These are phyloP conservation scores for Dactylellina leptospora DNA, from an alignment of 2,329 filamentous ascomycete species.

Conservation along the genomic window DNA sequence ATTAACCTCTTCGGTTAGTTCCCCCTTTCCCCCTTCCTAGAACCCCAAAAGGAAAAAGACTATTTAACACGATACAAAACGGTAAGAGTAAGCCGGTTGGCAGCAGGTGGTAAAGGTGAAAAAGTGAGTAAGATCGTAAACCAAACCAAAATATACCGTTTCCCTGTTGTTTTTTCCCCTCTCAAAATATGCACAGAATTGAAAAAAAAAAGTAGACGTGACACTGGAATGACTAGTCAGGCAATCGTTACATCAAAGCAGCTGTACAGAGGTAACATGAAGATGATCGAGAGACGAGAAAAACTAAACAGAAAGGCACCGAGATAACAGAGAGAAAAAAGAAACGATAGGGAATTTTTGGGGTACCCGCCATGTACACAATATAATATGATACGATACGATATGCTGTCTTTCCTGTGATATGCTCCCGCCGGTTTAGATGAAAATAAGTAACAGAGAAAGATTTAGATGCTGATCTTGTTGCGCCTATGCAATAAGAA, in stretches of 20 bases:
- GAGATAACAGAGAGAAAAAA: constrained; percentile 8
- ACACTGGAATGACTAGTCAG: constrained; percentile 32
- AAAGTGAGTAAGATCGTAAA: neutral
- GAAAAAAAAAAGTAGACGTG: constrained; percentile 10
- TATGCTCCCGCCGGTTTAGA: constrained; percentile 33
- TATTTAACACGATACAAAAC: constrained; percentile 27
- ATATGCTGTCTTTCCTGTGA: constrained; percentile 29
- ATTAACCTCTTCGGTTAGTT: constrained; percentile 12
- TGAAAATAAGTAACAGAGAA: constrained; percentile 6
- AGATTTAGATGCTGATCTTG: neutral
- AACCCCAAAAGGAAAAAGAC: too few species aligned
- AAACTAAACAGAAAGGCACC: neutral
- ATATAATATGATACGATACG: constrained; percentile 24
- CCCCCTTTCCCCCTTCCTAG: too few species aligned
- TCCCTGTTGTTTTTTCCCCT: neutral
- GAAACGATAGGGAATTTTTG: constrained; percentile 9
- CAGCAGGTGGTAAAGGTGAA: constrained; percentile 31
- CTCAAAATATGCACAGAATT: constrained; percentile 4
- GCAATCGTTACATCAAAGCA: constrained; percentile 53
- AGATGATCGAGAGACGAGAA: constrained; percentile 6
- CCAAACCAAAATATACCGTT: neutral
- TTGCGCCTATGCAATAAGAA: constrained; percentile 10
- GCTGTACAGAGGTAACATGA: constrained; percentile 25
- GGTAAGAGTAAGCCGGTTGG: constrained; percentile 41
- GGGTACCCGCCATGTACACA: constrained; percentile 19